Percentiles rank a stretch among this genome's conserved stretches.
Conservation (phyloP, 1,284 basidiomycete genomes). For the Cutaneotrichosporon spelunceum region DNA sequence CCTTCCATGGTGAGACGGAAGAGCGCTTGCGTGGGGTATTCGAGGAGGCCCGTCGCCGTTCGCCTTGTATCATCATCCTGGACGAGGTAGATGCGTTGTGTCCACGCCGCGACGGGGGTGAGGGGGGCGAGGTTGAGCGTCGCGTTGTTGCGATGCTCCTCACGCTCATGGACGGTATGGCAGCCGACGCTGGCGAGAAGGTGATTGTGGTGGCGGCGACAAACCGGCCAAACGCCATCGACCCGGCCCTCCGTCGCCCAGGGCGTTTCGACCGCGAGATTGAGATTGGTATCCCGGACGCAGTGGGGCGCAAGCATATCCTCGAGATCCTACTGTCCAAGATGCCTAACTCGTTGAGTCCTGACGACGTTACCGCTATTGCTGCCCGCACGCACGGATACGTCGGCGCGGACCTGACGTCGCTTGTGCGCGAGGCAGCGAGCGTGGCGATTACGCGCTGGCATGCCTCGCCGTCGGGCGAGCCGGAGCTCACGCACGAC, state of each 20-base stretch:
- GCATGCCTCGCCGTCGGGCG: slow-evolving; percentile 50
- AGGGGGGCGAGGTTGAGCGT: slow-evolving; percentile 88
- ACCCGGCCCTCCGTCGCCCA: slow-evolving; percentile 88
- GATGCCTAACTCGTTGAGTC: slow-evolving; percentile 70
- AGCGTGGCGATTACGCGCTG: slow-evolving; percentile 84
- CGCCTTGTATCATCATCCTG: slow-evolving; percentile 87
- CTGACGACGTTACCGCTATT: slow-evolving; percentile 62
- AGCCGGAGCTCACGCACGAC: slow-evolving; percentile 57
- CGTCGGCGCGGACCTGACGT: slow-evolving; percentile 91
- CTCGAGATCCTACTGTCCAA: slow-evolving; percentile 74
- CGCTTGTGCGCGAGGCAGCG: slow-evolving; percentile 89
- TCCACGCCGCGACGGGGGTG: slow-evolving; percentile 78
- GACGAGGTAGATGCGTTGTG: slow-evolving; percentile 97
- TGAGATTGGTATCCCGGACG: slow-evolving; percentile 92
- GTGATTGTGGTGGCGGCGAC: slow-evolving; percentile 97
- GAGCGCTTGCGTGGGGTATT: slow-evolving; percentile 85
- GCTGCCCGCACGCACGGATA: slow-evolving; percentile 88
- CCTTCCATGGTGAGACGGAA: slow-evolving; percentile 96
- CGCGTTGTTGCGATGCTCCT: slow-evolving; percentile 92
- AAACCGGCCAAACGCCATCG: slow-evolving; percentile 94
- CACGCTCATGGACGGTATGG: slow-evolving; percentile 93
- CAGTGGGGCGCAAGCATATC: slow-evolving; percentile 75
- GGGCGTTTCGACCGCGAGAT: slow-evolving; percentile 96
- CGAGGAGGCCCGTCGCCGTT: slow-evolving; percentile 70
- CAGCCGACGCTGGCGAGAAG: slow-evolving; percentile 53